phyloP scores from a whole-genome alignment of 176 grass and related monocot species.

The Coix lacrymajobi region DNA sequence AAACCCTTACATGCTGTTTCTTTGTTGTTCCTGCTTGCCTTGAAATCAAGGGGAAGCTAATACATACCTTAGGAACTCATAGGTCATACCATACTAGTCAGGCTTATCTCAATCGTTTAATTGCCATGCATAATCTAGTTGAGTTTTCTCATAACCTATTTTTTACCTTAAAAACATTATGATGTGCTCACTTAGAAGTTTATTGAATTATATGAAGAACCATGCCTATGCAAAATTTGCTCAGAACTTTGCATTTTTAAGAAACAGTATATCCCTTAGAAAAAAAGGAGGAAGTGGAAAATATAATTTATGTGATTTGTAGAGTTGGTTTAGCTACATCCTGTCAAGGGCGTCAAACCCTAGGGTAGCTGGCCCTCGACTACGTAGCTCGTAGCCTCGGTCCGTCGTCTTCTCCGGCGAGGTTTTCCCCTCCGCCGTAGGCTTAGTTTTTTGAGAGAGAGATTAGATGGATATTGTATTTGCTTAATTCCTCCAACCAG shows the following conservation, averaged over 20 bases:
- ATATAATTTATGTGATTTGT: neutral
- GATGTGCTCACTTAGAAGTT: neutral
- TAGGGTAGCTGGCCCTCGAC: no score
- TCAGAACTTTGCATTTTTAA: neutral
- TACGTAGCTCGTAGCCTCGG: no score
- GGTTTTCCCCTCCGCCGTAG: no score
- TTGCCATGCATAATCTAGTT: neutral
- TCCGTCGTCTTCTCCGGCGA: no score
- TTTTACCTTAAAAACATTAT: neutral
- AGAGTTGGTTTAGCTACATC: neutral
- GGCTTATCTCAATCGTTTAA: neutral
- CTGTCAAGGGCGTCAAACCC: no score
- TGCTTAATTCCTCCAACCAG: no score
- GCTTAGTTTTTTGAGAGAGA: no score
- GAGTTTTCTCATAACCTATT: neutral
- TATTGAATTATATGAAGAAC: neutral
- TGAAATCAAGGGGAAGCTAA: neutral
- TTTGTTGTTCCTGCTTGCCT: neutral
- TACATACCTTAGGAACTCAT: conserved; percentile 6
- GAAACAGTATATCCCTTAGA: neutral
- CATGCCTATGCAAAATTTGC: neutral
- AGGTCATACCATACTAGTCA: neutral
- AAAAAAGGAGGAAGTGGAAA: neutral
- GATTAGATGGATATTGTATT: no score
- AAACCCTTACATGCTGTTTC: neutral